Conservation (phyloP, 2,329 filamentous ascomycete genomes). For the Fusarium sp. region DNA sequence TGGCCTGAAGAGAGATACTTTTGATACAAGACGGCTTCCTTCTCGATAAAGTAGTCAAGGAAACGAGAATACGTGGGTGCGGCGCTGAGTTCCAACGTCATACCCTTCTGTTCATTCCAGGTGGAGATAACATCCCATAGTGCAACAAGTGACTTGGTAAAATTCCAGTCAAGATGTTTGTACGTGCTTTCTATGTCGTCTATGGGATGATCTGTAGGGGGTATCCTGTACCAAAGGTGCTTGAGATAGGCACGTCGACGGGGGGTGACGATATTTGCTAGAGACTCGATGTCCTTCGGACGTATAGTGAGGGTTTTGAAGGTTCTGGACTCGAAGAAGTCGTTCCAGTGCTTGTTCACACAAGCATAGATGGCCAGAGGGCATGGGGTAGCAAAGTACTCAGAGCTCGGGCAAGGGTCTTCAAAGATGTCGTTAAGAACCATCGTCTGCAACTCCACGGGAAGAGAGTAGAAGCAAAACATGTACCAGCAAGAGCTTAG, state of each 20-base stretch:
- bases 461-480: constrained; percentile 8
- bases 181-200: too few relatives aligned
- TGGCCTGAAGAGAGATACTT: not conserved
- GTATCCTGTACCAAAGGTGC: constrained; percentile 18
- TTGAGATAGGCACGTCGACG: not conserved
- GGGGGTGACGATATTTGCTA: not conserved
- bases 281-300: not conserved
- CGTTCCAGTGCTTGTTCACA: constrained; percentile 16
- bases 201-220: not conserved
- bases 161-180: not conserved
- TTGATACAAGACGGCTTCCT: not conserved
- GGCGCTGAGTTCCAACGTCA: constrained; percentile 18
- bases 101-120: not conserved
- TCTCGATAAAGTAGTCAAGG: not conserved
- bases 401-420: not conserved
- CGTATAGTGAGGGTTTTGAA: constrained; percentile 7
- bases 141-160: not conserved
- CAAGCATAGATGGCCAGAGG: not conserved
- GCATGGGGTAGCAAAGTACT: not conserved
- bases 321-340: constrained; percentile 10
- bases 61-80: not conserved
- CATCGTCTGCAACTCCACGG: not conserved
- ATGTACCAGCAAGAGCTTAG: not conserved
- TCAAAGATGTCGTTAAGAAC: not conserved
- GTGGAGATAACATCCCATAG: constrained; percentile 9